Evolutionary conservation across 2,329 filamentous ascomycete genomes (phyloP), one percentile per base, ranked within the genome.

Genomic region (Cercospora sojina): DNA sequence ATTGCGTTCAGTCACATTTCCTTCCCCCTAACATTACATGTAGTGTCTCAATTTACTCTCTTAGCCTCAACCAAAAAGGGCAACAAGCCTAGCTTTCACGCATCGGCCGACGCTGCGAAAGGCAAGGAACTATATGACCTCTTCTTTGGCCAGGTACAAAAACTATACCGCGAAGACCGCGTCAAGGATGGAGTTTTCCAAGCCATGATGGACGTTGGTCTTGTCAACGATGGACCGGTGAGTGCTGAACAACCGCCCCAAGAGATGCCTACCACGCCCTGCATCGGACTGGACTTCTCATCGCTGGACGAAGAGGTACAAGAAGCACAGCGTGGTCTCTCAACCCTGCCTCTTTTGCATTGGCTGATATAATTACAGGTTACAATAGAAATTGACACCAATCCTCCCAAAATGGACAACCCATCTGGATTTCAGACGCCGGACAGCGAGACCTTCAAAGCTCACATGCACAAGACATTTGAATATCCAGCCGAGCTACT

Each of bases 161-260:
- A 88, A 62, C 84, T 88, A 2, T 96, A 98, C 77, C 79, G 82
- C 5, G 79, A 86, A 6, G 91, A 92, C 8, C 89, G 85, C 70
- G 93, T 99, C 66, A 93, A 97, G 77, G 90, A 99, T 77, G 95
- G 96, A n/a, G 88, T 94, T 31, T 99, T 99, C 78, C 94, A 97
- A 76, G 95, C 95, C 59, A 97, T 96, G 93, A 99, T 99, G 95
- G 90, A 98, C 76, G 94, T 99, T 66, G 90, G 91, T 58, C 80
- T 97, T 31, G 88, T 97, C 59, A 98, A 98, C 72, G 94, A 98
- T 74, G 87, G 87, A 75, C 87, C 87, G 81, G 87, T 89, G 86
- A 83, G 86, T 86, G 65, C 62, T 49, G 60, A 57, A 6, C 47
- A 53, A 43, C 49, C 49, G 32, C 60, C 60, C 60, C 49, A 56